Conservation (phyloP, 257 asterid species). For the Solanum clarkiae region DNA sequence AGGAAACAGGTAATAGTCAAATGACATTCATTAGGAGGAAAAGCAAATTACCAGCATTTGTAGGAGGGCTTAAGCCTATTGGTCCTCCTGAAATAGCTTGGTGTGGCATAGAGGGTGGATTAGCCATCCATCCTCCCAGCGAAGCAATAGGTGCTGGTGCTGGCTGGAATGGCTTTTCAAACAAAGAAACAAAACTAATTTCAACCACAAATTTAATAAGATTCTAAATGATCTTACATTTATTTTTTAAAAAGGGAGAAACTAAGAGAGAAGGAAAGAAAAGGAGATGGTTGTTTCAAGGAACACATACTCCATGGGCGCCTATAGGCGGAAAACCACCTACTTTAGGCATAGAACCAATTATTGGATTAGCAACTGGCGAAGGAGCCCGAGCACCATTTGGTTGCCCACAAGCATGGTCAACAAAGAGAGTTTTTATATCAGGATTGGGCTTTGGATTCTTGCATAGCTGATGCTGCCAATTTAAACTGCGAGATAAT, state of each 20-base stretch:
- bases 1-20: background rate
- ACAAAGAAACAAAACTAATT: background rate
- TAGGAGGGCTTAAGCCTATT: slow-evolving; percentile 30
- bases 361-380: slow-evolving; percentile 22
- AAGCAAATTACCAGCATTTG: slow-evolving; percentile 27
- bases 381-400: slow-evolving; percentile 34
- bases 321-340: slow-evolving; percentile 38
- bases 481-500: slow-evolving; percentile 35
- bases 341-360: slow-evolving; percentile 26
- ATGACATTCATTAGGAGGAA: background rate
- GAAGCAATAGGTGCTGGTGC: slow-evolving; percentile 25
- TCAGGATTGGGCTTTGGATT: slow-evolving; percentile 51
- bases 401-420: slow-evolving; percentile 45
- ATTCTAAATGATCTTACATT: background rate
- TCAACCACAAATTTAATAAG: background rate
- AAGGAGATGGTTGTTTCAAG: background rate
- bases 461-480: slow-evolving; percentile 63
- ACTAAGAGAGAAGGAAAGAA: background rate
- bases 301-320: slow-evolving; percentile 37
- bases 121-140: slow-evolving; percentile 46
- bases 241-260: background rate
- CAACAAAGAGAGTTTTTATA: slow-evolving; percentile 40
- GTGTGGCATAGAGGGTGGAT: slow-evolving; percentile 28
- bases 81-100: slow-evolving; percentile 31
- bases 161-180: slow-evolving; percentile 27